Evolutionary conservation across 495 filamentous ascomycete species (phyloP).

Genomic region (Daldinia caldariorum): DNA sequence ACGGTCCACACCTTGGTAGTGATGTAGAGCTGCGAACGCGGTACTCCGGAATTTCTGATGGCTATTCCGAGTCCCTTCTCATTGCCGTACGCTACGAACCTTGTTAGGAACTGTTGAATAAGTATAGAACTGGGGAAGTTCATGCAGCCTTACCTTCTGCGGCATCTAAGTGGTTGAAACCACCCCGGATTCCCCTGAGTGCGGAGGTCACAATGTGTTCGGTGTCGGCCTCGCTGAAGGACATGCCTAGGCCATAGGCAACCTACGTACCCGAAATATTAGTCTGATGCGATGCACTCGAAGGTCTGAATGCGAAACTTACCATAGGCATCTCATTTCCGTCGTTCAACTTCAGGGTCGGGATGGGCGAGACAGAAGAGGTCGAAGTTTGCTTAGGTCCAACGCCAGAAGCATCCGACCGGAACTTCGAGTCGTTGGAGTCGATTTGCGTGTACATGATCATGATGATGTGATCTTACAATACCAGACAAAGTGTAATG

Average conservation of each 20-base stretch:
- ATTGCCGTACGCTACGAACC: constrained; percentile 73
- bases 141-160: constrained; percentile 65
- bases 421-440: constrained; percentile 47
- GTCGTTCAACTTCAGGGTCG: constrained; percentile 72
- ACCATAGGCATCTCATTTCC: constrained; percentile 78
- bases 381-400: constrained; percentile 50
- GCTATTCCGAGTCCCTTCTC: constrained; percentile 79
- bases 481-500: constrained; percentile 14
- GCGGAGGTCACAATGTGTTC: constrained; percentile 65
- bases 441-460: constrained; percentile 1
- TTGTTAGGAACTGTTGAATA: constrained; percentile 8
- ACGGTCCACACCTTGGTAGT: constrained; percentile 76
- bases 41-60: constrained; percentile 72
- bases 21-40: constrained; percentile 76
- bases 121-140: background rate
- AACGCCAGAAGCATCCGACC: constrained; percentile 38
- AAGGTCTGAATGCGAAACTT: constrained; percentile 37
- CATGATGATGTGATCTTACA: background rate
- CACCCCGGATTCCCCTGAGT: constrained; percentile 74
- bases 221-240: constrained; percentile 57
- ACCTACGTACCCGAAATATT: constrained; percentile 58
- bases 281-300: background rate
- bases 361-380: constrained; percentile 37
- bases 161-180: constrained; percentile 80
- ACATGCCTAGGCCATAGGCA: constrained; percentile 72